These are phyloP conservation scores for Lycium ferocissimum DNA, from an alignment of 257 asterid species.

Conservation along the genomic window DNA sequence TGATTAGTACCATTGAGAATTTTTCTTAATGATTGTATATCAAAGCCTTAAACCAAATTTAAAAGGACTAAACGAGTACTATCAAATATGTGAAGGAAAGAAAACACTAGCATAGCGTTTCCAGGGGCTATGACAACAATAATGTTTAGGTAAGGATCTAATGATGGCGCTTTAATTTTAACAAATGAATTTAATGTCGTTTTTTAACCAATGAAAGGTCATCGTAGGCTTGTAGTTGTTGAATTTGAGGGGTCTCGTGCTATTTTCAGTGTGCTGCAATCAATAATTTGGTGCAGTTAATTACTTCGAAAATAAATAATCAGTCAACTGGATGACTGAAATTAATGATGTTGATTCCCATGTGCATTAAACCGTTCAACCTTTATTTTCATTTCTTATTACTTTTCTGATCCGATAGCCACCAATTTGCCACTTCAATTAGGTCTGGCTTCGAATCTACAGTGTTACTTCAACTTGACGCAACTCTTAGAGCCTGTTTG, in stretches of 20 bases:
- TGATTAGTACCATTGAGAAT: neutral
- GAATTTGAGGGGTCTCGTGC: slow-evolving; percentile 26
- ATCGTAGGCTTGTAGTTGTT: neutral
- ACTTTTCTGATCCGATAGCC: neutral
- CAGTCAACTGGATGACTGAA: neutral
- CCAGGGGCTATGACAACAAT: neutral
- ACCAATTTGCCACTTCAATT: neutral
- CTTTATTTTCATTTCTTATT: neutral
- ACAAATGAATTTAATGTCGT: neutral
- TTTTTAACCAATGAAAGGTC: neutral
- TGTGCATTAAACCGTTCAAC: slow-evolving; percentile 18
- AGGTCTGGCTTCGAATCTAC: neutral
- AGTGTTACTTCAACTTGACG: neutral
- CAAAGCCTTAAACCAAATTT: neutral
- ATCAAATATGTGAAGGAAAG: neutral
- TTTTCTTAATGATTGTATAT: neutral
- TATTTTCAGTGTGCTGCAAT: slow-evolving; percentile 22
- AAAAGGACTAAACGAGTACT: neutral
- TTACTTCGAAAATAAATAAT: neutral
- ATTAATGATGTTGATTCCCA: slow-evolving; percentile 22
- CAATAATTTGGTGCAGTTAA: slow-evolving; percentile 8
- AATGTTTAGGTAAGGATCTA: neutral
- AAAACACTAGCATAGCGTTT: neutral
- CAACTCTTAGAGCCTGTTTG: neutral
- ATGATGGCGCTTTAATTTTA: neutral